A percentile compares a stretch with the other conserved stretches of the same genome.
Evolutionary conservation across 768 basidiomycete genomes (phyloP).

Genomic region (Xanthoconium purpureum): DNA sequence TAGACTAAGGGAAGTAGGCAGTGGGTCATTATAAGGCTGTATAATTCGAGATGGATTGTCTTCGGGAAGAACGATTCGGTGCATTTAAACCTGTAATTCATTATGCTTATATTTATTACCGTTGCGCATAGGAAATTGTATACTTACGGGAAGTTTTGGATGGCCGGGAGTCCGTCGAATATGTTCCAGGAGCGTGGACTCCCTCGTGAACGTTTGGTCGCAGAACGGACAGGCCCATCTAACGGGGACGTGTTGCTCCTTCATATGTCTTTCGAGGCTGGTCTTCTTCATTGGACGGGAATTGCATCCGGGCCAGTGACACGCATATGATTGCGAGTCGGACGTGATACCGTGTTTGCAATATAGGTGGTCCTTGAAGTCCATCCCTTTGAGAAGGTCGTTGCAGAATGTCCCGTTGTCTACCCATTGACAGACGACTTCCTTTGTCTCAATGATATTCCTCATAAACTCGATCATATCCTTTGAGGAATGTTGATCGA

Average conservation of each 20-base stretch:
- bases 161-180: not conserved
- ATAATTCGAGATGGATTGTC: not conserved
- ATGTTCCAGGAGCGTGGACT: not conserved
- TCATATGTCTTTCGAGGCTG: slow-evolving; percentile 9
- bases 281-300: not conserved
- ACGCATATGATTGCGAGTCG: not conserved
- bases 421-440: slow-evolving; percentile 4
- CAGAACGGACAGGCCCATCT: slow-evolving; percentile 13
- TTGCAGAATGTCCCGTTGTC: not conserved
- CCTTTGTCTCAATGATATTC: not conserved
- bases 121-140: not conserved
- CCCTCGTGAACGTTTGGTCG: not conserved
- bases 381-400: not conserved
- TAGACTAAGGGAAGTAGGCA: not conserved
- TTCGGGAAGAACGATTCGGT: not conserved
- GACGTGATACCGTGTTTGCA: not conserved
- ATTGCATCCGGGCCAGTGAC: slow-evolving; percentile 8
- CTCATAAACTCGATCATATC: slow-evolving; percentile 3
- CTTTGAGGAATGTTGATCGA: not conserved
- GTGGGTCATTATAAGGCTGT: not conserved
- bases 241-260: slow-evolving; percentile 9
- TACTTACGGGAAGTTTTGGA: not conserved
- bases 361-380: slow-evolving; percentile 7
- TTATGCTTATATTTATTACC: not conserved
- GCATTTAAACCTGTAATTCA: not conserved